These are phyloP conservation scores for Thraustochytrium sp. DNA, from an alignment of 352 stramenopile species.

Conservation along the genomic window DNA sequence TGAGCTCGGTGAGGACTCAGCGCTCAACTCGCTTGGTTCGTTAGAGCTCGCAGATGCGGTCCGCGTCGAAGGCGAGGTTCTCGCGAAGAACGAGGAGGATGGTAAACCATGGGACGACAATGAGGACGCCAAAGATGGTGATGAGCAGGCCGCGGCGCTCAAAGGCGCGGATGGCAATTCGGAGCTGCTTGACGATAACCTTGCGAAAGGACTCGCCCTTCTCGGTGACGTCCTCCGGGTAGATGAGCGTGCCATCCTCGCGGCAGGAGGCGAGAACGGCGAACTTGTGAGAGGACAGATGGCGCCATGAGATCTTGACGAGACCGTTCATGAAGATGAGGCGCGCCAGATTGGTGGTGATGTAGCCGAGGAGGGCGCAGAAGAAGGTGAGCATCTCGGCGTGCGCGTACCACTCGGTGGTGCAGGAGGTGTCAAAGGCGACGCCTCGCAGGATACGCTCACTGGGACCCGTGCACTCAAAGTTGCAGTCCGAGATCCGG, in stretches of 20 bases:
- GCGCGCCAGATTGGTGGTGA: slow-evolving; percentile 14
- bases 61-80: background rate
- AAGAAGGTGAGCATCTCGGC: background rate
- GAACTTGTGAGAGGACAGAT: slow-evolving; percentile 3
- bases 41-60: background rate
- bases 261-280: background rate
- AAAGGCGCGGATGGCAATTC: slow-evolving; percentile 13
- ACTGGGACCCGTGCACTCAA: background rate
- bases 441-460: background rate
- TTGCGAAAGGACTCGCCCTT: slow-evolving; percentile 32
- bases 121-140: background rate
- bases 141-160: slow-evolving; percentile 6
- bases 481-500: background rate
- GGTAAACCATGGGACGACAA: slow-evolving; percentile 37
- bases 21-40: background rate
- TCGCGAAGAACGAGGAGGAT: slow-evolving; percentile 15
- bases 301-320: slow-evolving; percentile 23
- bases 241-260: slow-evolving; percentile 18
- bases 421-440: slow-evolving; percentile 31
- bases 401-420: slow-evolving; percentile 29
- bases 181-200: slow-evolving; percentile 21
- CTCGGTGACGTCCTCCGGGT: slow-evolving; percentile 30
- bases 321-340: slow-evolving; percentile 17
- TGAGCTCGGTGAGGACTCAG: background rate
- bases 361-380: slow-evolving; percentile 1